Evolutionary conservation across 805 yeast species (phyloP).

Genomic region (Wickerhamomyces xylosicus): DNA sequence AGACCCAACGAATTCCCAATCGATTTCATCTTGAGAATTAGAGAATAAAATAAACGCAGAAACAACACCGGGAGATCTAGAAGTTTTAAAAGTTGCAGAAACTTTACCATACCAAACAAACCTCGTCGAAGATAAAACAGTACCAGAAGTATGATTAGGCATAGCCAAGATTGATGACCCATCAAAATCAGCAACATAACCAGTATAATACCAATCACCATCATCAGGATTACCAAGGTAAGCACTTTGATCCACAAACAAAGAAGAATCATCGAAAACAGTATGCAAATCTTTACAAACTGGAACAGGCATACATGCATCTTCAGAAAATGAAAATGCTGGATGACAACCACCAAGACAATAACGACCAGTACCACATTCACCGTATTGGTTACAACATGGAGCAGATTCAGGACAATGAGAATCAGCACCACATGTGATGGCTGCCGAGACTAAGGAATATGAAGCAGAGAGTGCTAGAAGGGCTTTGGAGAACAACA

Average conservation of each 20-base stretch:
- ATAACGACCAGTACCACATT: slow-evolving; percentile 65
- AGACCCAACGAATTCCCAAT: slow-evolving; percentile 78
- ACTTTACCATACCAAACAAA: slow-evolving; percentile 87
- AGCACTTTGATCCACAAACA: slow-evolving; percentile 15
- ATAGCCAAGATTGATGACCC: slow-evolving; percentile 58
- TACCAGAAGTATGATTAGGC: slow-evolving; percentile 68
- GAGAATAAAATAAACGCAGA: slow-evolving; percentile 76
- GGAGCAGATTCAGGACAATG: slow-evolving; percentile 74
- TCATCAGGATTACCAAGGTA: slow-evolving; percentile 60
- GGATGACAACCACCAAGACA: slow-evolving; percentile 91
- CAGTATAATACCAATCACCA: slow-evolving; percentile 58
- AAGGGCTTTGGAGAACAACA: not conserved
- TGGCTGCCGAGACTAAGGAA: slow-evolving; percentile 1
- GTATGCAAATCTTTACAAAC: slow-evolving; percentile 44
- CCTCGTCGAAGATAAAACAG: slow-evolving; percentile 70
- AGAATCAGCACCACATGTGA: slow-evolving; percentile 39
- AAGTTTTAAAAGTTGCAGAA: slow-evolving; percentile 56
- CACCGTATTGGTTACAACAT: slow-evolving; percentile 77
- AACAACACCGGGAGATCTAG: slow-evolving; percentile 75
- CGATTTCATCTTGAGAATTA: slow-evolving; percentile 84
- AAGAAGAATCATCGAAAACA: slow-evolving; percentile 26
- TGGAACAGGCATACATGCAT: slow-evolving; percentile 84
- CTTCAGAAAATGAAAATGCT: slow-evolving; percentile 20
- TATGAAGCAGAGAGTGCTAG: not conserved
- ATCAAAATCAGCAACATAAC: slow-evolving; percentile 44